Conservation (phyloP, 768 basidiomycete genomes). For the Mycena leptocephala region DNA sequence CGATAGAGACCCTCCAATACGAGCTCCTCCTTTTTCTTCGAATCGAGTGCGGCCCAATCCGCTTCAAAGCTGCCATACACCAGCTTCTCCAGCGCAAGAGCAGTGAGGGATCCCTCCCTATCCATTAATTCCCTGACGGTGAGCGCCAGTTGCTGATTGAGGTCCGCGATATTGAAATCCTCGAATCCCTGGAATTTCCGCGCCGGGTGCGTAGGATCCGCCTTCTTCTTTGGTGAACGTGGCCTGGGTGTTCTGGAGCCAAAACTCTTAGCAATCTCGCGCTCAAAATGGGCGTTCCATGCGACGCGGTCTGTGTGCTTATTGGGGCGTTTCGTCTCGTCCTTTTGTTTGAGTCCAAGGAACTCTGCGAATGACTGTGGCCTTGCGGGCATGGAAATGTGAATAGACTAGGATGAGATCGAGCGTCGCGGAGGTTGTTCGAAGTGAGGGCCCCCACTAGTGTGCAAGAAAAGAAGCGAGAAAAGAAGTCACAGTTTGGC, state of each 20-base stretch:
- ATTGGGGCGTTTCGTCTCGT: neutral
- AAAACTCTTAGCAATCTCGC: neutral
- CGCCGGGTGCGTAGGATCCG: neutral
- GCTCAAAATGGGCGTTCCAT: slow-evolving; percentile 4
- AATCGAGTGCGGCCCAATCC: neutral
- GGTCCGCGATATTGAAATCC: neutral
- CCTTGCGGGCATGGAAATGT: too few species aligned
- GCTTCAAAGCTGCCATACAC: neutral
- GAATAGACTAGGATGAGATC: too few species aligned
- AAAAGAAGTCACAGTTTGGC: neutral
- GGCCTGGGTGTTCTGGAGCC: neutral
- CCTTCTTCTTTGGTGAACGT: neutral
- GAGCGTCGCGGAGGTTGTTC: neutral
- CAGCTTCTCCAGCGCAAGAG: neutral
- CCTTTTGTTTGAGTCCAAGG: neutral
- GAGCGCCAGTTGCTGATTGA: neutral
- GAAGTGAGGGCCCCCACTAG: neutral
- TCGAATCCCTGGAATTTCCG: neutral
- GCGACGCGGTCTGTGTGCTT: slow-evolving; percentile 5
- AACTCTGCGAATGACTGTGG: too few species aligned
- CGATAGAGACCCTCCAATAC: slow-evolving; percentile 2
- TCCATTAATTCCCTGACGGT: neutral
- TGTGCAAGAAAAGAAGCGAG: neutral
- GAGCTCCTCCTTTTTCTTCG: slow-evolving; percentile 3
- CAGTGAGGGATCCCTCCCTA: neutral